Percentiles rank a stretch among this genome's conserved stretches.
Evolutionary conservation across 2,329 filamentous ascomycete species (phyloP).

Genomic region (Aspergillus ochraceus): DNA sequence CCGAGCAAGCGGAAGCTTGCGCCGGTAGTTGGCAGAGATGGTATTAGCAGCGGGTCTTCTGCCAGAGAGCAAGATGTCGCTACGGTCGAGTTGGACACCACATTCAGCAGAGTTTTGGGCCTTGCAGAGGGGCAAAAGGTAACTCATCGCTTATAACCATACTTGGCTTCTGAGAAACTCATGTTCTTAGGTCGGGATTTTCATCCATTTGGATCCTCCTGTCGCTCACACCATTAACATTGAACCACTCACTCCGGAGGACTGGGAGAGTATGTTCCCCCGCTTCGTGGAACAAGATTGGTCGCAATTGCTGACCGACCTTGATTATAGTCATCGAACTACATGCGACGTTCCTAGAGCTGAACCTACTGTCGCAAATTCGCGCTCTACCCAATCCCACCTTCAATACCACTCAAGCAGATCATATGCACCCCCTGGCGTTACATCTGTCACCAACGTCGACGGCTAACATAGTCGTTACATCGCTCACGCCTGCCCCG

Average conservation of each 20-base stretch:
- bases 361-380: conserved; percentile 91
- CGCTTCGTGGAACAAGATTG: too few relatives aligned
- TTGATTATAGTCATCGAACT: conserved; percentile 74
- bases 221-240: conserved; percentile 94
- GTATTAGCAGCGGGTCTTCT: conserved; percentile 61
- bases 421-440: conserved; percentile 74
- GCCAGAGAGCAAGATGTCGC: conserved; percentile 71
- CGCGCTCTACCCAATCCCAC: conserved; percentile 86
- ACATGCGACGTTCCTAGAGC: conserved; percentile 90
- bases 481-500: conserved; percentile 75
- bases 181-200: conserved; percentile 54
- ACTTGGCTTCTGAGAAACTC: conserved; percentile 35
- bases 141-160: conserved; percentile 4
- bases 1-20: conserved; percentile 81
- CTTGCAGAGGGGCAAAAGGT: conserved; percentile 81
- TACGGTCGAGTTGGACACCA: conserved; percentile 82
- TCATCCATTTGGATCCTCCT: conserved; percentile 85
- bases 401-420: conserved; percentile 55
- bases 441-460: conserved; percentile 93
- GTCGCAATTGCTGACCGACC: conserved; percentile 9
- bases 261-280: conserved; percentile 77
- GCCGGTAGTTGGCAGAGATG: conserved; percentile 72
- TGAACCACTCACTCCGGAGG: conserved; percentile 88
- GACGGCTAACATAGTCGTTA: conserved; percentile 85
- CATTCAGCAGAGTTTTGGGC: conserved; percentile 74